Percentiles rank a stretch among this genome's conserved stretches.
Evolutionary conservation across 805 yeast species (phyloP).

Genomic region (Blastobotrys attinorum): DNA sequence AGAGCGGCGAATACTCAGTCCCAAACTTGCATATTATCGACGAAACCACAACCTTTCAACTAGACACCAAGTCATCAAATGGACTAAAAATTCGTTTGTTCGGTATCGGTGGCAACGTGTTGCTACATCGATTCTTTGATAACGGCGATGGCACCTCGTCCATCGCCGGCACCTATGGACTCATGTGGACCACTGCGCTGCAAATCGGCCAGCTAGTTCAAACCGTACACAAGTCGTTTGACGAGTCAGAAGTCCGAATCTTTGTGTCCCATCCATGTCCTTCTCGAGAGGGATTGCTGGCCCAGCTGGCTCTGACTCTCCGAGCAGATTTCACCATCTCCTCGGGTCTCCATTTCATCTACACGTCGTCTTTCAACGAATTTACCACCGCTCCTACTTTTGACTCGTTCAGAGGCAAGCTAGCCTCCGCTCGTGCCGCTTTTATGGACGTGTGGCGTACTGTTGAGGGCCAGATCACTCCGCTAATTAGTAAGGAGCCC

Average conservation of each 20-base stretch:
- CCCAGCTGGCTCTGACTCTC: slow-evolving; percentile 56
- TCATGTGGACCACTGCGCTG: slow-evolving; percentile 63
- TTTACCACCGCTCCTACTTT: slow-evolving; percentile 52
- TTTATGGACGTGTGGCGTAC: slow-evolving; percentile 58
- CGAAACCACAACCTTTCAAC: slow-evolving; percentile 41
- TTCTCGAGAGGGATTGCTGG: slow-evolving; percentile 57
- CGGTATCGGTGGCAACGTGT: slow-evolving; percentile 68
- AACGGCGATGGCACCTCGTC: slow-evolving; percentile 42
- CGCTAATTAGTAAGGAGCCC: slow-evolving; percentile 34
- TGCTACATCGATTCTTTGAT: slow-evolving; percentile 60
- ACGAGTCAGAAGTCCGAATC: slow-evolving; percentile 44
- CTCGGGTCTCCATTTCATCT: slow-evolving; percentile 65
- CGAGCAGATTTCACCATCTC: slow-evolving; percentile 67
- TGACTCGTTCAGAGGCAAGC: slow-evolving; percentile 56
- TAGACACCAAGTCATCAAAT: slow-evolving; percentile 39
- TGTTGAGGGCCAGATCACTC: slow-evolving; percentile 44
- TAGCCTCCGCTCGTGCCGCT: slow-evolving; percentile 52
- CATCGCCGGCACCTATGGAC: slow-evolving; percentile 57
- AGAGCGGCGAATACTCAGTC: slow-evolving; percentile 43
- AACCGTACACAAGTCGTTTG: slow-evolving; percentile 36
- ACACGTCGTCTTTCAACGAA: slow-evolving; percentile 64
- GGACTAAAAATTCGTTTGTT: slow-evolving; percentile 45
- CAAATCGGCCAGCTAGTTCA: slow-evolving; percentile 62
- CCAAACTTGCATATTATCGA: slow-evolving; percentile 57
- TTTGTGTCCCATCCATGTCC: slow-evolving; percentile 67